Conservation (phyloP, 2,329 filamentous ascomycete species). For the Thelonectria rubi region DNA sequence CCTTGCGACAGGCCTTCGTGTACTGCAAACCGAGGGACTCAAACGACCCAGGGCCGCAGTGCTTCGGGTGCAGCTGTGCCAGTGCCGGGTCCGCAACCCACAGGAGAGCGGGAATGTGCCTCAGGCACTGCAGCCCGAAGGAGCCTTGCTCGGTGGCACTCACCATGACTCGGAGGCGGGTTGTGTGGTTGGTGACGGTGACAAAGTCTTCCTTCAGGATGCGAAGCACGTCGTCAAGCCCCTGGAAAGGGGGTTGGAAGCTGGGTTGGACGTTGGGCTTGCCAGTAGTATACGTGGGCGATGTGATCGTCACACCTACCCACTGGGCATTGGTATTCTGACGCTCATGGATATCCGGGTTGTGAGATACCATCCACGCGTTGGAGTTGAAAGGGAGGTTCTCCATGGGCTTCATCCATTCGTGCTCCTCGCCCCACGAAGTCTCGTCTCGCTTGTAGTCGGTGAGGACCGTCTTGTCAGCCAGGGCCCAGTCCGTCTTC, state of each 20-base stretch:
- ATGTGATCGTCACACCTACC: conserved; percentile 29
- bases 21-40: conserved; percentile 33
- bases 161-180: conserved; percentile 22
- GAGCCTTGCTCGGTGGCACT: not conserved
- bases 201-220: conserved; percentile 19
- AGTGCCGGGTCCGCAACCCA: conserved; percentile 31
- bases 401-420: not conserved
- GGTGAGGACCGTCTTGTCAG: not conserved
- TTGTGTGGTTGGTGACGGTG: conserved; percentile 23
- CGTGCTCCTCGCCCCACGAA: not conserved
- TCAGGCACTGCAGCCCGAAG: conserved; percentile 16
- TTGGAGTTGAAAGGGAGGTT: not conserved
- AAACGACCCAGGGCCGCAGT: conserved; percentile 31
- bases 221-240: conserved; percentile 1
- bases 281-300: conserved; percentile 16
- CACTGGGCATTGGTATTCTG: conserved; percentile 22
- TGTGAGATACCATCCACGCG: conserved; percentile 22
- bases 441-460: not conserved
- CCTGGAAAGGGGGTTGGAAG: not conserved
- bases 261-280: not conserved
- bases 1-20: conserved; percentile 17
- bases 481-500: conserved; percentile 6
- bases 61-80: conserved; percentile 24
- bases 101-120: conserved; percentile 23
- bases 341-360: conserved; percentile 6